phyloP scores from a whole-genome alignment of 768 basidiomycete species.

The Podaxis sp. region DNA sequence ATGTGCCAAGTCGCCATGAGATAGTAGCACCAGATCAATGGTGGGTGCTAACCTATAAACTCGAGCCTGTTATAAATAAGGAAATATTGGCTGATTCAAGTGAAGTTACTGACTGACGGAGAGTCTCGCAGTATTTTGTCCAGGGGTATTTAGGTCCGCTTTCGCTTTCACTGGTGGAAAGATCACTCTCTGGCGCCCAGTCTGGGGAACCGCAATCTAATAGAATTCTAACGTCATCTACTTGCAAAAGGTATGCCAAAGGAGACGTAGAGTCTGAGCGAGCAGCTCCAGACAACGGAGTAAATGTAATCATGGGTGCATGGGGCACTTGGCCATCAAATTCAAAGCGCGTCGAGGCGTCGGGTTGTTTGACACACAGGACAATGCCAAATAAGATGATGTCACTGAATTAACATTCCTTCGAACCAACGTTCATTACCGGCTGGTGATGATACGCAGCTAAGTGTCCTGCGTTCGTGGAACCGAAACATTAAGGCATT shows the following conservation, averaged over 20 bases:
- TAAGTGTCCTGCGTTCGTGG: not conserved
- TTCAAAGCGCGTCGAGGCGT: not conserved
- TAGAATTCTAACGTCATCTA: slow-evolving; percentile 91
- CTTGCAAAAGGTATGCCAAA: slow-evolving; percentile 82
- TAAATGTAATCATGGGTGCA: slow-evolving; percentile 85
- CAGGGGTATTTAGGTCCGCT: slow-evolving; percentile 33
- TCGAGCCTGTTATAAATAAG: slow-evolving; percentile 11
- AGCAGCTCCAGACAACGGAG: slow-evolving; percentile 84
- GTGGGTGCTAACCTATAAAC: slow-evolving; percentile 65
- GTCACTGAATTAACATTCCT: not conserved
- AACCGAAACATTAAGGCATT: not conserved
- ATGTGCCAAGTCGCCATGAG: slow-evolving; percentile 89
- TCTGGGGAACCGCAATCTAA: slow-evolving; percentile 94
- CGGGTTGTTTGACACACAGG: not conserved
- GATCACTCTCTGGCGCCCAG: slow-evolving; percentile 59
- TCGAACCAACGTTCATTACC: not conserved
- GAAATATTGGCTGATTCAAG: not conserved
- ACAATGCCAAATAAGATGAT: slow-evolving; percentile 6
- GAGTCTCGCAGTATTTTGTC: slow-evolving; percentile 62
- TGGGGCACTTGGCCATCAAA: slow-evolving; percentile 16
- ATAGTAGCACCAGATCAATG: slow-evolving; percentile 88
- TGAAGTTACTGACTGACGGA: slow-evolving; percentile 53
- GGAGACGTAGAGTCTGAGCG: slow-evolving; percentile 62
- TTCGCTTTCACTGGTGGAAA: not conserved
- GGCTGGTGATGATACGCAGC: not conserved